Conservation (phyloP, 1,284 basidiomycete genomes). For the Anthracocystis panici-leucophaei region DNA sequence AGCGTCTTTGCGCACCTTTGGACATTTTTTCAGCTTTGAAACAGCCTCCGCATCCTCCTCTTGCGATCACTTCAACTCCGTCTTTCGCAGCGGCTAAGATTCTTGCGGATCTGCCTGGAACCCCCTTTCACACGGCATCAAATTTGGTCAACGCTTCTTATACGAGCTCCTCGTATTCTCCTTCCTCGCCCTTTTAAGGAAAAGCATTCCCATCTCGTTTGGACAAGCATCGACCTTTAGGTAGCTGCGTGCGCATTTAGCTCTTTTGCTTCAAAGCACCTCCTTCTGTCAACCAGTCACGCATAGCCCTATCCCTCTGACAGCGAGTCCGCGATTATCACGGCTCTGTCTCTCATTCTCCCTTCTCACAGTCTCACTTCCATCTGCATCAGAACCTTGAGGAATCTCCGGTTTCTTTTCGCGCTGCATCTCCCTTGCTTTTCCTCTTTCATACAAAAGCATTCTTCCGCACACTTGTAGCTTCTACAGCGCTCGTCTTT, state of each 20-base stretch:
- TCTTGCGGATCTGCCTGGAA: not conserved
- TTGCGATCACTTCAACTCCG: not conserved
- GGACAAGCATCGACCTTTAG: constrained; percentile 27
- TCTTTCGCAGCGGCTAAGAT: not conserved
- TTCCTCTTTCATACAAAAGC: not conserved
- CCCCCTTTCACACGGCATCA: not conserved
- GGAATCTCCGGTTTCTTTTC: not conserved
- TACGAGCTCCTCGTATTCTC: constrained; percentile 9
- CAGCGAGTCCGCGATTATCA: not conserved
- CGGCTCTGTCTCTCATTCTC: constrained; percentile 2
- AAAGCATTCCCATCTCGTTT: constrained; percentile 16
- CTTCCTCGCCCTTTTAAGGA: constrained; percentile 5
- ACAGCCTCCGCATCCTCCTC: not conserved
- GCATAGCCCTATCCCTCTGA: not conserved
- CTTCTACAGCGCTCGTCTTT: constrained; percentile 1
- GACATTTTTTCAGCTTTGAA: not conserved
- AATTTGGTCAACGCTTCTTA: not conserved
- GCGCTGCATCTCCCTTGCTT: not conserved
- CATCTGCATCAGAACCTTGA: not conserved
- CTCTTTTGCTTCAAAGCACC: constrained; percentile 5
- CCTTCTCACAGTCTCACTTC: not conserved
- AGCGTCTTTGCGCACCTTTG: constrained; percentile 4
- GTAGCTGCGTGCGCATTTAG: constrained; percentile 18
- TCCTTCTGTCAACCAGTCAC: not conserved
- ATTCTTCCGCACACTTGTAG: not conserved